phyloP scores from a whole-genome alignment of 2,329 filamentous ascomycete genomes.

The Phyllosticta citriasiana region DNA sequence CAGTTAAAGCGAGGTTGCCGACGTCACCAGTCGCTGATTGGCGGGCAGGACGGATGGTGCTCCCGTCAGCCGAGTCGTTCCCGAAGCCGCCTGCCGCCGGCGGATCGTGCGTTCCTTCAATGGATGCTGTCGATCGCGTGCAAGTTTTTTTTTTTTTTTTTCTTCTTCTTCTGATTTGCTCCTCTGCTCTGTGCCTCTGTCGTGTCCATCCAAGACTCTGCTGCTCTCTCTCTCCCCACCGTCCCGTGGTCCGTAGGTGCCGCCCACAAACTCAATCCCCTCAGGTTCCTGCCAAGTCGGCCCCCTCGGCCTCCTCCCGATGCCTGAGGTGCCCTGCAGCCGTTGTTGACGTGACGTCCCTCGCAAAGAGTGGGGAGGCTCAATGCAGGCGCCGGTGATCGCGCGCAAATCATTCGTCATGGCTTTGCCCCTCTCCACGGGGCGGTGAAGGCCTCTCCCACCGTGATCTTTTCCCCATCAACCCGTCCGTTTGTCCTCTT shows the following conservation, averaged over 20 bases:
- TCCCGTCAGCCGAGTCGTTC: conserved; percentile 1
- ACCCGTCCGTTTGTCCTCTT: background rate
- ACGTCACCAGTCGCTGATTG: background rate
- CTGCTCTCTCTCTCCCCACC: background rate
- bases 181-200: background rate
- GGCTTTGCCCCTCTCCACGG: background rate
- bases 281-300: conserved; percentile 2
- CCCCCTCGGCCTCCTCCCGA: background rate
- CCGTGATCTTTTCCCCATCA: conserved; percentile 1
- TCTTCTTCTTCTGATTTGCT: background rate
- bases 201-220: background rate
- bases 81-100: conserved; percentile 5
- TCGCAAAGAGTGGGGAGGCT: conserved; percentile 4
- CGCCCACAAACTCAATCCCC: background rate
- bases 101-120: background rate
- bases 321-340: background rate
- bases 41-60: too few species aligned
- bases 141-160: background rate
- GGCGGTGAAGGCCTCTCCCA: conserved; percentile 5
- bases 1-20: too few species aligned
- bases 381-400: conserved; percentile 8
- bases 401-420: conserved; percentile 9
- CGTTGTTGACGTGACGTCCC: background rate
- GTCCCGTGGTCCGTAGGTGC: background rate
- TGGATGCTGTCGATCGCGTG: background rate